Percentiles rank a stretch among this genome's conserved stretches.
Evolutionary conservation across 345 rosid species (phyloP).

Genomic region (Pseudoturritis turrita): DNA sequence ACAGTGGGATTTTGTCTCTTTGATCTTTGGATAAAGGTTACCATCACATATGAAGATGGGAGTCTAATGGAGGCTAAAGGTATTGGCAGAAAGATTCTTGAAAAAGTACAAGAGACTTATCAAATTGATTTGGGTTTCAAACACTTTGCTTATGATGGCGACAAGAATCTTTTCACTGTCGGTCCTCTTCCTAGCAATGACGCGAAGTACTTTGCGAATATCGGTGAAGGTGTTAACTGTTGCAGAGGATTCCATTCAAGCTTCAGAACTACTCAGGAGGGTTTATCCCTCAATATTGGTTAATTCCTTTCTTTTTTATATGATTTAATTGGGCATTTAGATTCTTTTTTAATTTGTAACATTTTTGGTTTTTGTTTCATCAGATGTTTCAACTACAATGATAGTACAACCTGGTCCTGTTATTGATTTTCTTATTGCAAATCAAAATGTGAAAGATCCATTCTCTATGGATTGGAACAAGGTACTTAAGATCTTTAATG

Average conservation of each 20-base stretch:
- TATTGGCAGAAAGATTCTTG: constrained; percentile 59
- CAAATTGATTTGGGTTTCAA: constrained; percentile 49
- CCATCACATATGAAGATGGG: constrained; percentile 66
- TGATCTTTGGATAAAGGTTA: constrained; percentile 38
- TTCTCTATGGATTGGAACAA: constrained; percentile 8
- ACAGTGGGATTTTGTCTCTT: not conserved
- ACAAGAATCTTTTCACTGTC: constrained; percentile 58
- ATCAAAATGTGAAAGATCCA: not conserved
- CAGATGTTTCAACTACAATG: constrained; percentile 21
- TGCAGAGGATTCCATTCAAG: constrained; percentile 30
- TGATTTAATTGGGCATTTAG: not conserved
- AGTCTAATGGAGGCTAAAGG: constrained; percentile 63
- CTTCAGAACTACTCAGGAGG: constrained; percentile 21
- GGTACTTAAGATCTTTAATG: not conserved
- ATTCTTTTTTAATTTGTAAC: not conserved
- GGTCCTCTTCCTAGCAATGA: constrained; percentile 57
- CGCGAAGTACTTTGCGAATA: not conserved
- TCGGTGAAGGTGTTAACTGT: constrained; percentile 1
- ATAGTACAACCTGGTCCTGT: constrained; percentile 25
- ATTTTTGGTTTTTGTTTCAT: not conserved
- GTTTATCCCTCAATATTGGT: constrained; percentile 28
- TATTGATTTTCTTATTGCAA: not conserved
- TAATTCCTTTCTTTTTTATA: not conserved
- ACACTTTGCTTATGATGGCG: constrained; percentile 81
- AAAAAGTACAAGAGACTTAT: constrained; percentile 57